Evolutionary conservation across 805 yeast species (phyloP).

Genomic region (Candida saitoana): DNA sequence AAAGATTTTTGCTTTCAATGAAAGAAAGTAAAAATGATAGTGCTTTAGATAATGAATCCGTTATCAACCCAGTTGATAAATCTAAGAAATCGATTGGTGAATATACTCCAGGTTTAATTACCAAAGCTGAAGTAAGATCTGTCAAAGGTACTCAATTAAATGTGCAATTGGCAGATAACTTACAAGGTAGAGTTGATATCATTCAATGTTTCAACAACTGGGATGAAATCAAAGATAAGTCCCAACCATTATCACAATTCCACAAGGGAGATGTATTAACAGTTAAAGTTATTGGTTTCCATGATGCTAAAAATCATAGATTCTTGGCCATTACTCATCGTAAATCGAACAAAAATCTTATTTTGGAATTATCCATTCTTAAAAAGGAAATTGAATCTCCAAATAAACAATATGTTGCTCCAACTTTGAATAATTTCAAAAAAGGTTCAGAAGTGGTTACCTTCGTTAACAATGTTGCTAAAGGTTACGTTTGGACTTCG

Average conservation of each 20-base stretch:
- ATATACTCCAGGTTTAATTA: constrained; percentile 53
- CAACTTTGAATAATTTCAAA: constrained; percentile 39
- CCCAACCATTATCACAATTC: constrained; percentile 57
- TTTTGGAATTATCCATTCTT: constrained; percentile 63
- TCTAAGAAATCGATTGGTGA: constrained; percentile 48
- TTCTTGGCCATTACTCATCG: constrained; percentile 62
- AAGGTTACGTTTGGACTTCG: constrained; percentile 63
- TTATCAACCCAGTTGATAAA: constrained; percentile 59
- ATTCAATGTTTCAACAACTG: constrained; percentile 59
- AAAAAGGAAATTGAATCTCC: constrained; percentile 34
- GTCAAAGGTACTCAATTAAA: constrained; percentile 71
- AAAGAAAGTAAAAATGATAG: constrained; percentile 27
- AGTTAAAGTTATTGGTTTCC: constrained; percentile 72
- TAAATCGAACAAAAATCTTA: constrained; percentile 48
- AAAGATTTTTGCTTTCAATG: constrained; percentile 67
- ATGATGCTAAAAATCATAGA: constrained; percentile 63
- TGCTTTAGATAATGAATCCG: constrained; percentile 23
- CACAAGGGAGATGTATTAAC: constrained; percentile 53
- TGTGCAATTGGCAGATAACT: constrained; percentile 70
- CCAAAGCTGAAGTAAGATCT: constrained; percentile 57
- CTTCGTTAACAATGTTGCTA: constrained; percentile 60
- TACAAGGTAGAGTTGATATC: constrained; percentile 75
- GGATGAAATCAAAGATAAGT: constrained; percentile 52
- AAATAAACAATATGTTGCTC: constrained; percentile 20
- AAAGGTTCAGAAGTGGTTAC: constrained; percentile 52